A percentile compares a stretch with the other conserved stretches of the same genome.
Conservation (phyloP, 192 early-diverging fungal species). For the Endogone sp. region DNA sequence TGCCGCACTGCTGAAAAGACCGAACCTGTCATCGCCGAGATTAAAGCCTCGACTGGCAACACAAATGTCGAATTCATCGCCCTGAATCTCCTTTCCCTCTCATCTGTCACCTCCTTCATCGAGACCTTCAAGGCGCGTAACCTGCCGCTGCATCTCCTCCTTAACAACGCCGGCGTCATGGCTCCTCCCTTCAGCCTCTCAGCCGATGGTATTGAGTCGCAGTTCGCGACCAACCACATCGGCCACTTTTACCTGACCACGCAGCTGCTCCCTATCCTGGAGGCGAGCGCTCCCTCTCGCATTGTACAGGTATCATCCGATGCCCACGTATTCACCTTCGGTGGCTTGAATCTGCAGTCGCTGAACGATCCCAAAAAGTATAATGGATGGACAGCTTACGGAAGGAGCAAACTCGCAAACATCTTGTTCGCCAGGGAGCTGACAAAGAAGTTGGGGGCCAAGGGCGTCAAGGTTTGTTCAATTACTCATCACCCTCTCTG, state of each 20-base stretch:
- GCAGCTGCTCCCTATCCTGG: conserved; percentile 17
- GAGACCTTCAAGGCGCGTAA: conserved; percentile 28
- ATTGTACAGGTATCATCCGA: conserved; percentile 25
- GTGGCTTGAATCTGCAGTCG: conserved; percentile 9
- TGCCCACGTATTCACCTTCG: conserved; percentile 9
- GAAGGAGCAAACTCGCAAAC: neutral
- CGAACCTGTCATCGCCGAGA: conserved; percentile 9
- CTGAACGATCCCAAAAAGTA: conserved; percentile 24
- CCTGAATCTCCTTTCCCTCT: conserved; percentile 24
- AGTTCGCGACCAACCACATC: conserved; percentile 54
- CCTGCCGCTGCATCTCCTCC: conserved; percentile 39
- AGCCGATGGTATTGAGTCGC: conserved; percentile 54
- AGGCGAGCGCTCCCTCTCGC: conserved; percentile 17
- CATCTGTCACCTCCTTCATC: conserved; percentile 34
- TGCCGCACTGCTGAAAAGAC: conserved; percentile 8
- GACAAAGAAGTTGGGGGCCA: conserved; percentile 12
- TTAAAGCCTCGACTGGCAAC: conserved; percentile 18
- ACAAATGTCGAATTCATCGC: conserved; percentile 18
- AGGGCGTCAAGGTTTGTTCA: conserved; percentile 21
- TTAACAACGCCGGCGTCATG: conserved; percentile 68
- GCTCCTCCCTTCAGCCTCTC: conserved; percentile 31
- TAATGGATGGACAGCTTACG: neutral
- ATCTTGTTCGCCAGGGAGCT: conserved; percentile 1
- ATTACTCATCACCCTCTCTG: too few species aligned
- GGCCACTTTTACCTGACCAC: conserved; percentile 34